Base-by-base conservation (phyloP, 257 asterid genomes). In the Avicennia marina region DNA sequence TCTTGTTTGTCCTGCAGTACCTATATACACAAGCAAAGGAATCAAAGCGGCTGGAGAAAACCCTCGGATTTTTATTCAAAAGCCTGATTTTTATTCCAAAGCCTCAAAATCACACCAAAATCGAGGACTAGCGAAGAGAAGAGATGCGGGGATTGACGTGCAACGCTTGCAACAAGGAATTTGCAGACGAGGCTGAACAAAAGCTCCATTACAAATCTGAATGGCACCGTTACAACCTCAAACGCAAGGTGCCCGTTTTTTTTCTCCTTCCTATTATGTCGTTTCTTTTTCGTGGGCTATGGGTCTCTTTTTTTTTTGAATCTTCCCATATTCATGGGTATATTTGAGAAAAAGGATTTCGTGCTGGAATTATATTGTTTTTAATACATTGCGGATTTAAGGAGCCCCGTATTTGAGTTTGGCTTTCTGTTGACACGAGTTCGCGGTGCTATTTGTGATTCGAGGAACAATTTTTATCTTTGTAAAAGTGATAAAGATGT, bases 171-270 rank as follows among this genome's bases (percentile, higher is more conserved):
- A 87, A 90, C 79, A 78, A 56, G 71, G 90, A 82, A 56, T 79
- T 90, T 31, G 48, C 26, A 2, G 96, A 81, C 55, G 94, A 87
- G 40, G 63, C 64, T 44, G 89, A 90, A 9, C 95, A 82, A 48
- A 90, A 87, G 74, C 80, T 77, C 54, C 98, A 90, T 75, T 87
- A 84, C 84, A 90, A 74, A 75, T 87, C 98, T 45, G 96, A 85
- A 72, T 90, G 98, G 98, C 98, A 90, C 75, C 94, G 98, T 8
- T 90, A 84, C 84, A 90, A 90, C 46, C 98, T 90, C 70, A 90
- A 90, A 72, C 95, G 98, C 77, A 87, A 87, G 98, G 98, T 88
- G 5, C 31, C 11, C 19, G 57, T 46, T 66, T 47, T 15, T 26
- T 6, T 47, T 46, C 19, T 3, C 7, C 12, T 67, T 19, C 6